Percentiles rank a stretch among this genome's conserved stretches.
Evolutionary conservation across 352 stramenopile genomes (phyloP).

Genomic region (Thraustochytrium striatum): DNA sequence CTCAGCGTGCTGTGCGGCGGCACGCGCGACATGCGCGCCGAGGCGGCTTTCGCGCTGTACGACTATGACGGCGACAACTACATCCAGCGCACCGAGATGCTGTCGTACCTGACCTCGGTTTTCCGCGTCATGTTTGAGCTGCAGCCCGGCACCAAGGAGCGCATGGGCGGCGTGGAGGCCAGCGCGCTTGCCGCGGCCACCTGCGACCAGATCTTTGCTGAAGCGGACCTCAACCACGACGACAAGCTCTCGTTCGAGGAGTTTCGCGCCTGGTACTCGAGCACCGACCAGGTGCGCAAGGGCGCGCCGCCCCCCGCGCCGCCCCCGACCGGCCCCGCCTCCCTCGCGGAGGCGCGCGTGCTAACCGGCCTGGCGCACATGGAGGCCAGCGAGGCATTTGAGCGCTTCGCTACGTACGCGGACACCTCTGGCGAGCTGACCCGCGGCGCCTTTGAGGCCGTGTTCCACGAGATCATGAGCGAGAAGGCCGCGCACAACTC

Average conservation of each 20-base stretch:
- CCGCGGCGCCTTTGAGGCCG: slow-evolving; percentile 58
- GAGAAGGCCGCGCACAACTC: slow-evolving; percentile 45
- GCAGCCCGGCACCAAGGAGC: slow-evolving; percentile 61
- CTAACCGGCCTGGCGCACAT: slow-evolving; percentile 75
- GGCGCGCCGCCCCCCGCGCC: neutral
- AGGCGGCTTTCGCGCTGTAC: slow-evolving; percentile 74
- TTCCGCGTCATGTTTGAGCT: slow-evolving; percentile 77
- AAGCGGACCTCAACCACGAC: slow-evolving; percentile 53
- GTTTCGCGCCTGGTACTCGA: slow-evolving; percentile 71
- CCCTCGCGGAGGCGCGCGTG: slow-evolving; percentile 66
- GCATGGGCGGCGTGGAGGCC: slow-evolving; percentile 65
- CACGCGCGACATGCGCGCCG: slow-evolving; percentile 75
- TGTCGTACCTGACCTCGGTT: slow-evolving; percentile 70
- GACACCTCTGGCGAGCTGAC: slow-evolving; percentile 65
- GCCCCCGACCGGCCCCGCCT: neutral
- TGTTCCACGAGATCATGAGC: slow-evolving; percentile 54
- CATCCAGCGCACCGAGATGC: slow-evolving; percentile 62
- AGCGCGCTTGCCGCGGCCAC: slow-evolving; percentile 71
- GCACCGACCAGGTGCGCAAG: neutral
- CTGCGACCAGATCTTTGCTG: slow-evolving; percentile 69
- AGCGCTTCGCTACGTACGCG: slow-evolving; percentile 72
- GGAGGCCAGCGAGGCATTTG: slow-evolving; percentile 71
- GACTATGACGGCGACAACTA: slow-evolving; percentile 72
- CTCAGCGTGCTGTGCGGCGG: slow-evolving; percentile 74
- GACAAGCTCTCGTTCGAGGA: slow-evolving; percentile 69